Base-by-base conservation (phyloP, 164 flowering plant species). In the Nelumbo lutea region DNA sequence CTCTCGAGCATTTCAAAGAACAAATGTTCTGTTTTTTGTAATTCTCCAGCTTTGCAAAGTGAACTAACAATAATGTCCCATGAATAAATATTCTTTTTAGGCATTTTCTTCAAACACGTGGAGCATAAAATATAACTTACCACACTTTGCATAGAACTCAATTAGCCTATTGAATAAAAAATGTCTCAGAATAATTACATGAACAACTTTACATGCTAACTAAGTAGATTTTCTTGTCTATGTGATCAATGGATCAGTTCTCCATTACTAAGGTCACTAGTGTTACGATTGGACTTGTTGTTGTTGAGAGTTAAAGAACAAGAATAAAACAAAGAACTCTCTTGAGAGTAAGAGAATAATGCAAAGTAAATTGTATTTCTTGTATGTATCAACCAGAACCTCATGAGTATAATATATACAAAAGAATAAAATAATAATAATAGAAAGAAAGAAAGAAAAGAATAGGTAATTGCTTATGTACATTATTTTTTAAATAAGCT, bases 1-100 rank as follows among this genome's bases (percentile, higher is more conserved):
- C 85, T 84, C 61, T 88, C 89, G 1, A 88, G 96, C 94, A 91
- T 91, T 71, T 67, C 56, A 0, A 42, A 78, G 63, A 93, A 93
- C 82, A 93, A 3, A 0, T 67, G 27, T 27, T 62, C 53, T 0
- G 91, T 90, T 10, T 76, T 73, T 1, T 71, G 69, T 1, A 84
- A 58, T 9, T 80, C 44, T 5, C 83, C 81, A 9, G 64, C 64
- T 72, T 83, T 88, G 10, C 82, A 84, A n/a, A 58, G 68, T 1
- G 75, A 78, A 42, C 84, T 69, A 9, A 90, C 70, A 5, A 88
- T 74, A 5, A 90, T 84, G 61, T 90, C 89, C 87, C 90, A 87
- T 4, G 91, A 79, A 70, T 77, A 87, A 1, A 86, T 62, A 69
- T 91, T 87, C 64, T 62, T 84, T 2, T 38, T 56, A 38, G 87